A percentile compares a stretch with the other conserved stretches of the same genome.
Conservation (phyloP, 73 alveolate genomes). For the Paramecium caudatum region DNA sequence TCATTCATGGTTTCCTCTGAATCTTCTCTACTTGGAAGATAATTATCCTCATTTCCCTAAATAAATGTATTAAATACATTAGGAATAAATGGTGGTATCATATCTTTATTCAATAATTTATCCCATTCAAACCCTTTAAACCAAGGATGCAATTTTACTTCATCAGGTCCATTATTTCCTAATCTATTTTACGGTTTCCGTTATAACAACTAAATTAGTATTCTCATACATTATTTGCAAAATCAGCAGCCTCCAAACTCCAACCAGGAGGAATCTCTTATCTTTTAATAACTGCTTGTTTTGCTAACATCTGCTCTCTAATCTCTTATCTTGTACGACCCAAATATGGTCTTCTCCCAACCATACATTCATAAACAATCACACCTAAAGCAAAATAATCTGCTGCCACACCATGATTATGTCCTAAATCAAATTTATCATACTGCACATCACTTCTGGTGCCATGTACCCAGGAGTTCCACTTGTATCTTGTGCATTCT, state of each 20-base stretch:
- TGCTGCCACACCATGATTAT: conserved; percentile 93
- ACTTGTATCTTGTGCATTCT: conserved; percentile 95
- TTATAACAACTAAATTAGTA: conserved; percentile 76
- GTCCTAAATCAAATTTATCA: conserved; percentile 82
- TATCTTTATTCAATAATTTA: conserved; percentile 80
- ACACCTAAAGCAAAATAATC: conserved; percentile 98
- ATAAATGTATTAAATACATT: conserved; percentile 60
- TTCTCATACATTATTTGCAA: conserved; percentile 83
- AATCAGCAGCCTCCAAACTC: conserved; percentile 95
- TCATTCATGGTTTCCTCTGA: conserved; percentile 81
- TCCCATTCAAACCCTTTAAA: conserved; percentile 92
- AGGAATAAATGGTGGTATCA: conserved; percentile 86
- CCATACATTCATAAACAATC: conserved; percentile 96
- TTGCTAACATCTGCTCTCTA: conserved; percentile 88
- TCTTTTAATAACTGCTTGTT: conserved; percentile 86
- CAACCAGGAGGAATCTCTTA: conserved; percentile 93
- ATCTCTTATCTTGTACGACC: conserved; percentile 87
- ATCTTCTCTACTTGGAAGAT: conserved; percentile 79
- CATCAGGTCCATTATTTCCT: conserved; percentile 94
- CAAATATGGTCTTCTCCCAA: conserved; percentile 94
- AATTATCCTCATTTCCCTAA: conserved; percentile 82
- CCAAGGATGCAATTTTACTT: conserved; percentile 97
- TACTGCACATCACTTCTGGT: conserved; percentile 84
- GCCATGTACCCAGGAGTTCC: conserved; percentile 99
- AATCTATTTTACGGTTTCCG: conserved; percentile 94